These are phyloP conservation scores for Cladophialophora bantiana DNA, from an alignment of 2,329 filamentous ascomycete genomes.

Conservation along the genomic window DNA sequence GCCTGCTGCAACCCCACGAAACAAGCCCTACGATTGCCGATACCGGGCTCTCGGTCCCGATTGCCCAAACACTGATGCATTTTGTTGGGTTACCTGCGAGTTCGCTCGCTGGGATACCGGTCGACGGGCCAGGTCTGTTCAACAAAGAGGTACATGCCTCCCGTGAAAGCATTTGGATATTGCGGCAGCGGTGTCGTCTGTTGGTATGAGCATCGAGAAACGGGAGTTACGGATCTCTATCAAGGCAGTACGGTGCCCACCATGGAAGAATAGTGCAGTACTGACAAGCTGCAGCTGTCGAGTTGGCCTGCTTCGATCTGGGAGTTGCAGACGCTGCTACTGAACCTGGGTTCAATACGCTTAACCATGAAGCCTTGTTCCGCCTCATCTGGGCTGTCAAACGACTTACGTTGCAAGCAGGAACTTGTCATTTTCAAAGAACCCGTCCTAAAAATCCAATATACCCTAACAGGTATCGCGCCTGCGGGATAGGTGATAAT, in stretches of 20 bases:
- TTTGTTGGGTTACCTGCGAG: slow-evolving; percentile 23
- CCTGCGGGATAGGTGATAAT: slow-evolving; percentile 32
- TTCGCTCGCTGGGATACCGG: slow-evolving; percentile 40
- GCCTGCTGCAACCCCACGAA: neutral
- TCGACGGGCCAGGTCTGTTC: slow-evolving; percentile 25
- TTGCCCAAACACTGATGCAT: slow-evolving; percentile 35
- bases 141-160: slow-evolving; percentile 39
- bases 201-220: slow-evolving; percentile 39
- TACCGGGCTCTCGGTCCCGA: slow-evolving; percentile 39
- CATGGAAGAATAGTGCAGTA: neutral
- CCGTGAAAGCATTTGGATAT: slow-evolving; percentile 26
- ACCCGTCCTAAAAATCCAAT: slow-evolving; percentile 23
- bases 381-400: slow-evolving; percentile 40
- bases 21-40: slow-evolving; percentile 33
- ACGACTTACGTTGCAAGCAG: slow-evolving; percentile 23
- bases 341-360: slow-evolving; percentile 36
- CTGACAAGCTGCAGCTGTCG: slow-evolving; percentile 31
- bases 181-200: slow-evolving; percentile 32
- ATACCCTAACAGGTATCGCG: slow-evolving; percentile 40
- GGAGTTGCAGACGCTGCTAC: slow-evolving; percentile 36
- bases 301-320: slow-evolving; percentile 34
- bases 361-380: slow-evolving; percentile 35
- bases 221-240: slow-evolving; percentile 36
- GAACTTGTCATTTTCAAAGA: neutral
- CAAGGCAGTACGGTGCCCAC: slow-evolving; percentile 34